Evolutionary conservation across 2,329 filamentous ascomycete species (phyloP), one percentile per base, ranked within the genome.

Genomic region (Neofusicoccum sp.): DNA sequence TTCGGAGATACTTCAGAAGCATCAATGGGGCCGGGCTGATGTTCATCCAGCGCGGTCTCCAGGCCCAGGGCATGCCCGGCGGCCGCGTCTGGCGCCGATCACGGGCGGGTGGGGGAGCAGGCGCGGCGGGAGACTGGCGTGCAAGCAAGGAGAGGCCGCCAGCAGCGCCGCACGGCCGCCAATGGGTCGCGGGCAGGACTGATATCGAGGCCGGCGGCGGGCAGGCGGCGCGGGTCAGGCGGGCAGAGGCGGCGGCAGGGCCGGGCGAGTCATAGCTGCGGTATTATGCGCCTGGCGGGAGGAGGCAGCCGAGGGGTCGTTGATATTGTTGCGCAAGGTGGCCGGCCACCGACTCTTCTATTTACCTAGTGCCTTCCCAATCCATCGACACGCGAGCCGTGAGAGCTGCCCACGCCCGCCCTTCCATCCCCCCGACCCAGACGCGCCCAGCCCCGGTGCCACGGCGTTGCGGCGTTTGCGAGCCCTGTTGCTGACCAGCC

Each of bases 351-450:
- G 51, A 56, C 51, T 56, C 51, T 60, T 60, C 47, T 60, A 60
- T 60, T 60, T 60, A 60, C 57, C 56, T 60, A 49, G 57, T 49
- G 44, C 45, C 47, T 60, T 60, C 57, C 57, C 57, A 59, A 59
- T 59, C 45, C 57, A 60, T 60, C 57, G 16, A 51, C 45, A 60
- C 57, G 57, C 57, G 57, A 60, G 57, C 57, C 57, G 38, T 60
- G 28, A 60, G 57, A 45, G 57, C 34, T 44, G 34, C 33, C 34
- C 33, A 20, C 48, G 11, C 12, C 48, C 51, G 38, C 51, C 51
- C 38, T 56, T 56, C 51, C 51, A 43, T 56, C 51, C 3, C 26
- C 51, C 26, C 51, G 36, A 56, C 38, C 38, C 28, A 38, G 51
- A 26, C 38, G 7, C 51, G 36, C 38, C 38, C 51, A 56, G 38